Evolutionary conservation across 129 eudicot species (phyloP), one percentile per base, ranked within the genome.

Genomic region (Erigeron canadensis): DNA sequence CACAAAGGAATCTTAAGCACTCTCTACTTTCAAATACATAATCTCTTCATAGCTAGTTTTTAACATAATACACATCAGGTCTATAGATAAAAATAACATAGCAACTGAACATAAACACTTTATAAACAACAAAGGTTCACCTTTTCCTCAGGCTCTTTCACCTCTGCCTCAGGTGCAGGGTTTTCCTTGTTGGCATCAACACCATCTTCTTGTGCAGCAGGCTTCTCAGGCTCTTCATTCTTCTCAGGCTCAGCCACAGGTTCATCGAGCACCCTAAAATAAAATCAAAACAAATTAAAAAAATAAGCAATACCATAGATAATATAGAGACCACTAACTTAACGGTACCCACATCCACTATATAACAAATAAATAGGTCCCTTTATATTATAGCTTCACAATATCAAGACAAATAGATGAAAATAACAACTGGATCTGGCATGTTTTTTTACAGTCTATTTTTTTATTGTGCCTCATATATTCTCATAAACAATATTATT

Each of bases 141-240:
- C 89, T 86, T 81, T 15, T 76, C 87, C 80, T 91, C 95, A 7
- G 95, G 85, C 81, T 85, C 95, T 68, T 85, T 86, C 69, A 82
- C 92, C 81, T 91, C 92, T 5, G 85, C 65, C 77, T 84, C 96
- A 28, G 59, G 66, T 4, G 53, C 75, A 60, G 85, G 67, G 15
- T 74, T 72, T 70, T 84, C 96, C 80, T 91, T 88, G 77, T 74
- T 77, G 63, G 79, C 82, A 76, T 86, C 87, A 19, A 48, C 88
- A 60, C 55, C 79, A 1, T 82, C 88, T 58, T 88, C 95, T 71
- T 63, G 76, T 6, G 23, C 88, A 41, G 80, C 38, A 1, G 75
- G 83, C 77, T 91, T 88, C 48, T 84, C 91, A 65, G 82, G 63
- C 28, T 83, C 88, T 37, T 75, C 83, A 62, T 10, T 79, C 81